Percentiles rank a stretch among this genome's conserved stretches.
Evolutionary conservation across 352 stramenopile species (phyloP).

Genomic region (Aphanomyces astaci): DNA sequence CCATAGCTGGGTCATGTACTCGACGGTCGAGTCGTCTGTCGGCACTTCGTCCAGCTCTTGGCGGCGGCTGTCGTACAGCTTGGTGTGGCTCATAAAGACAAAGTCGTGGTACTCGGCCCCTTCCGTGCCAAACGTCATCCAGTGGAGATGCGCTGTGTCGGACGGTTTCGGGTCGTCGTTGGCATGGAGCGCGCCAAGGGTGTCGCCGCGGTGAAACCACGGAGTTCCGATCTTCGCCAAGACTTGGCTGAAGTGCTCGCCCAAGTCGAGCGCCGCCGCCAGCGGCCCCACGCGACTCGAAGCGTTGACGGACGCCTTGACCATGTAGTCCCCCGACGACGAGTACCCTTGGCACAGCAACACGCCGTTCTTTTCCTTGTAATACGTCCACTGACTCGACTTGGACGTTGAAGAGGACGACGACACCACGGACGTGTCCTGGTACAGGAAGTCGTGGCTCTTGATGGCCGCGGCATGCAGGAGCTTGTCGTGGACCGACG

Average conservation of each 20-base stretch:
- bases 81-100: conserved; percentile 4
- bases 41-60: neutral
- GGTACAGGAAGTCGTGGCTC: neutral
- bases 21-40: neutral
- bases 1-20: conserved; percentile 5
- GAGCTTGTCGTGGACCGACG: neutral
- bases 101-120: conserved; percentile 11
- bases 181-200: neutral
- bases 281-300: neutral
- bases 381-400: conserved; percentile 4
- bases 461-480: neutral
- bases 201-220: conserved; percentile 7
- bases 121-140: conserved; percentile 9
- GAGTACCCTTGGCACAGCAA: conserved; percentile 5
- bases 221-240: neutral
- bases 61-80: neutral
- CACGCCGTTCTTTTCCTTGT: conserved; percentile 20
- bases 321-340: conserved; percentile 8
- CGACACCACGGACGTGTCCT: neutral
- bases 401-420: conserved; percentile 1
- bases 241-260: neutral
- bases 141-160: neutral
- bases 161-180: neutral
- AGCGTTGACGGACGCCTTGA: conserved; percentile 7
- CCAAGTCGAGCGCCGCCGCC: neutral